Evolutionary conservation across 2,329 filamentous ascomycete genomes (phyloP), one percentile per base, ranked within the genome.

Genomic region (Alternaria solani): DNA sequence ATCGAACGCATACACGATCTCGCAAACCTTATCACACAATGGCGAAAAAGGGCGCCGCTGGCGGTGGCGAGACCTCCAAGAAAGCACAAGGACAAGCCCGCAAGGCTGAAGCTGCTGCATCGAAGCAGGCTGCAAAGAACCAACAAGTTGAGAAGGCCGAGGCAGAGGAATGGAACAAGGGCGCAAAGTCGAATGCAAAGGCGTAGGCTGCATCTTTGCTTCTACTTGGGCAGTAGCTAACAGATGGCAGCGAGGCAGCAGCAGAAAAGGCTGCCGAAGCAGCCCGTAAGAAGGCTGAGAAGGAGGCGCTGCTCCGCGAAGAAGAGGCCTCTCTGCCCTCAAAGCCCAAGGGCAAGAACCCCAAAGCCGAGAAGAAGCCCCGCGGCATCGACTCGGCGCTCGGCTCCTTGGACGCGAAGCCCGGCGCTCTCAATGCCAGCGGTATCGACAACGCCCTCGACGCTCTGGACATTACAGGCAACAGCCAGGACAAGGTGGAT

Each of bases 381-480:
- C 86, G 87, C 62, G 91, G 91, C 36, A 89, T 97, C 66, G 91
- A 95, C 71, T 83, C 80, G 47, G 86, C 87, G 7, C 75, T 80
- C 1, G 78, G 82, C 4, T 78, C 81, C 8, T 63, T 81, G 77
- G 69, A 75, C 62, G 51, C 64, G 57, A 71, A 67, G 55, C 74
- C 88, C 9, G 69, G 84, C 0, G 80, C 91, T 0, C 85, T 97
- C 71, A 94, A 90, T 77, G 94, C 93, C 4, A 86, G 90, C 0
- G 93, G 93, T 72, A 97, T 99, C 78, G 94, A 98, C 78, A 94
- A 97, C 73, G 93, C 93, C 0, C 87, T 98, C 51, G 94, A 97
- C 72, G 93, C 93, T 3, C 86, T 98, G 28, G 88, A 88, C 2
- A 80, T 97, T 53, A 87, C 87, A 3, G 84, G 85, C 5, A 78